Conservation (phyloP, 768 basidiomycete species). For the Hirschioporus abietinus region DNA sequence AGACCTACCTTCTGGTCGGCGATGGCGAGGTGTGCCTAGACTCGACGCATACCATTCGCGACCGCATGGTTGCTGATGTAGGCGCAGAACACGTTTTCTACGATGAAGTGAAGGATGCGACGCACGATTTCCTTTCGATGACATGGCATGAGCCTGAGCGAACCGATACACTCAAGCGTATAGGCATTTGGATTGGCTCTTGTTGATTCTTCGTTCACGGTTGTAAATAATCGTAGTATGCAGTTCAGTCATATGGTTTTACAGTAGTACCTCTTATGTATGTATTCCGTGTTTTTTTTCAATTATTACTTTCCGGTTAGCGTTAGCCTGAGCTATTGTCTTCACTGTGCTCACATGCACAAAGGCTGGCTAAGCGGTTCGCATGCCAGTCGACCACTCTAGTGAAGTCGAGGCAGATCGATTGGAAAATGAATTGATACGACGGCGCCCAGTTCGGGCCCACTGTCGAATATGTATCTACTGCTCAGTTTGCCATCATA, state of each 20-base stretch:
- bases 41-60: constrained; percentile 1
- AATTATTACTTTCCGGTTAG: too few relatives aligned
- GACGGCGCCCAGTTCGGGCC: too few relatives aligned
- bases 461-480: too few relatives aligned
- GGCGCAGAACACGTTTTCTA: neutral
- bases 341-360: too few relatives aligned
- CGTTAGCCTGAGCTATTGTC: too few relatives aligned
- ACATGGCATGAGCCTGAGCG: constrained; percentile 18
- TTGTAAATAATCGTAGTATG: neutral
- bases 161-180: constrained; percentile 8
- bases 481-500: too few relatives aligned
- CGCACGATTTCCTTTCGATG: constrained; percentile 15
- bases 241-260: neutral
- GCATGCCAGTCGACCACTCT: too few relatives aligned
- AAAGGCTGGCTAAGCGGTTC: too few relatives aligned
- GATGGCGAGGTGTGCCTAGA: neutral
- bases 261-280: too few relatives aligned
- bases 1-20: constrained; percentile 3
- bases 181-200: constrained; percentile 12
- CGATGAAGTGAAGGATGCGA: constrained; percentile 9
- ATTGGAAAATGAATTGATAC: too few relatives aligned
- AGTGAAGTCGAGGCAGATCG: too few relatives aligned
- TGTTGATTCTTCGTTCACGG: neutral
- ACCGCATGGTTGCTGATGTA: constrained; percentile 3
- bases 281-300: too few relatives aligned